phyloP scores from a whole-genome alignment of 148 eudicot genomes.

The Amaranthus palmeri region DNA sequence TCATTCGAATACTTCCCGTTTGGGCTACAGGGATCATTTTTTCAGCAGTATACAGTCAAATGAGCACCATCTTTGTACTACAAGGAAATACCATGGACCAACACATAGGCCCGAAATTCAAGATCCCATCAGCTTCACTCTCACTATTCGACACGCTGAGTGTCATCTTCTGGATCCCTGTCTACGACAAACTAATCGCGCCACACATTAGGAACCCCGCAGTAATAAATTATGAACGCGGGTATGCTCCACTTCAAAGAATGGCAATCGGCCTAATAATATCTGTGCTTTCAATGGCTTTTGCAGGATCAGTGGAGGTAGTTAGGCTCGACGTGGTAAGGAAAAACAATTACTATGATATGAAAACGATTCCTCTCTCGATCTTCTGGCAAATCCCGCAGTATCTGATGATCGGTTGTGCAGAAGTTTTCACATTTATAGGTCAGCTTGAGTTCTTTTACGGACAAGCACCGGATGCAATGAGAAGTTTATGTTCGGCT shows the following conservation, averaged over 20 bases:
- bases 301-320: conserved; percentile 49
- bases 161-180: conserved; percentile 52
- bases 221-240: conserved; percentile 35
- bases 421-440: conserved; percentile 54
- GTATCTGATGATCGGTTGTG: conserved; percentile 56
- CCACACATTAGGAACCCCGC: conserved; percentile 38
- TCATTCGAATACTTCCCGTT: conserved; percentile 51
- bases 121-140: conserved; percentile 60
- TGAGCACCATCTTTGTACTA: conserved; percentile 61
- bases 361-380: conserved; percentile 37
- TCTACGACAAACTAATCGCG: conserved; percentile 44
- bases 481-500: conserved; percentile 69
- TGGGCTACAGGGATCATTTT: conserved; percentile 66
- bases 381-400: conserved; percentile 74
- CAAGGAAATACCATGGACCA: conserved; percentile 65
- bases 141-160: conserved; percentile 52
- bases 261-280: conserved; percentile 54
- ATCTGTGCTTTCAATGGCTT: conserved; percentile 44
- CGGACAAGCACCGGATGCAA: conserved; percentile 66
- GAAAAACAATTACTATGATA: conserved; percentile 35
- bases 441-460: conserved; percentile 68
- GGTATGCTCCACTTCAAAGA: conserved; percentile 53
- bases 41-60: conserved; percentile 45
- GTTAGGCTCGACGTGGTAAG: conserved; percentile 38
- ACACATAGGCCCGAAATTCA: conserved; percentile 44